Evolutionary conservation across 192 early-diverging fungal genomes (phyloP).

Genomic region (Lunasporangiospora selenospora): DNA sequence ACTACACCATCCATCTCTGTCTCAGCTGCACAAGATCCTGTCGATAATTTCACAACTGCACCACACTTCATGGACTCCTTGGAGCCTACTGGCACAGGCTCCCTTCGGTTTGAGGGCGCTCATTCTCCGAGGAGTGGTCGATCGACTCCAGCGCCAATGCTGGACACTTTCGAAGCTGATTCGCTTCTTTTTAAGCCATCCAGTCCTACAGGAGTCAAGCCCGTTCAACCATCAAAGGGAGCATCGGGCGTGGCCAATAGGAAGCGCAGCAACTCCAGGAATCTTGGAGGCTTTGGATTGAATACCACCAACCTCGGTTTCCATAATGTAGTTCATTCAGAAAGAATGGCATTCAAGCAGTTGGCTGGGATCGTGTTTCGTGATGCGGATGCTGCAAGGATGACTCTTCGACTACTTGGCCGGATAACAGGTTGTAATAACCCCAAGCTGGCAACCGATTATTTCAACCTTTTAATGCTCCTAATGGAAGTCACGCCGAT

Average conservation of each 20-base stretch:
- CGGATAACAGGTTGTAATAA: conserved; percentile 41
- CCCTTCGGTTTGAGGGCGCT: conserved; percentile 21
- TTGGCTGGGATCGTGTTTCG: conserved; percentile 47
- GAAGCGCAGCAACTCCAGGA: conserved; percentile 50
- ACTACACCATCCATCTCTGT: conserved; percentile 21
- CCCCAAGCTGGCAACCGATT: conserved; percentile 42
- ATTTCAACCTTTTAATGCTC: conserved; percentile 49
- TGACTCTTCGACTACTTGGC: conserved; percentile 44
- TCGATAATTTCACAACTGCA: background rate
- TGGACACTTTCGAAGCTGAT: too few relatives aligned
- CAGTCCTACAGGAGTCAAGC: background rate
- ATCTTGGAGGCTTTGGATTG: conserved; percentile 48
- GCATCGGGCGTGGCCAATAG: conserved; percentile 26
- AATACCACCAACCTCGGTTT: conserved; percentile 46
- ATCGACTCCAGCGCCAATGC: conserved; percentile 20
- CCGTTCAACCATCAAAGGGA: conserved; percentile 7
- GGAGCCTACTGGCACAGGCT: conserved; percentile 14
- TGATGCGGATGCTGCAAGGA: conserved; percentile 48
- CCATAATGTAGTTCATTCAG: conserved; percentile 30
- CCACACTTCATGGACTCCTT: conserved; percentile 7
- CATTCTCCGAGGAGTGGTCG: conserved; percentile 17
- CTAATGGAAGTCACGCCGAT: conserved; percentile 53
- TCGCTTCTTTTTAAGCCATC: too few relatives aligned
- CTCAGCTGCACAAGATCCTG: conserved; percentile 14
- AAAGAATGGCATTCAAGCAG: conserved; percentile 38